Conservation (phyloP, 805 yeast genomes). For the Metschnikowia proteae region DNA sequence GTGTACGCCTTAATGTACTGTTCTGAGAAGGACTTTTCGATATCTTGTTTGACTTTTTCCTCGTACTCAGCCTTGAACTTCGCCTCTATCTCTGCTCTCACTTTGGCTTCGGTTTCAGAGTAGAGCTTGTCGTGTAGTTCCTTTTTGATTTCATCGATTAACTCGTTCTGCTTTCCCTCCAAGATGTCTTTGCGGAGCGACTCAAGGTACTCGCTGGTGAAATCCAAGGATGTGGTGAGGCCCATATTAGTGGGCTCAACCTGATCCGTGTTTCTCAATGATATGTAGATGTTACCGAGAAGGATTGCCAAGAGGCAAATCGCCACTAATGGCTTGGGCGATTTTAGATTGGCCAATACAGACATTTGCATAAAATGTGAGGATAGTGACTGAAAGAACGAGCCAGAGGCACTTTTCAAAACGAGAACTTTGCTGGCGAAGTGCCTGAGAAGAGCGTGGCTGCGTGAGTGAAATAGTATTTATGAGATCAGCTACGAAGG, state of each 20-base stretch:
- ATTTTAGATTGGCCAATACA: not conserved
- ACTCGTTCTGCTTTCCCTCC: slow-evolving; percentile 7
- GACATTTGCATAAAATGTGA: not conserved
- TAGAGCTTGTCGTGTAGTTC: slow-evolving; percentile 5
- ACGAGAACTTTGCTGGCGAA: no score
- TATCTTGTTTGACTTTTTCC: not conserved
- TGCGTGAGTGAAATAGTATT: no score
- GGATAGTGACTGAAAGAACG: no score
- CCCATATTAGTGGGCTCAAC: slow-evolving; percentile 5
- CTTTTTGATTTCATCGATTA: slow-evolving; percentile 5
- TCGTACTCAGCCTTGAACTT: not conserved
- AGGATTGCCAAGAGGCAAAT: not conserved
- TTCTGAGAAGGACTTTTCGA: slow-evolving; percentile 5
- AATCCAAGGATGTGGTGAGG: slow-evolving; percentile 7
- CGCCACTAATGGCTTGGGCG: not conserved
- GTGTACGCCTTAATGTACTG: not conserved
- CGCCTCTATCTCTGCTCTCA: not conserved
- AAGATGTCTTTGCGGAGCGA: slow-evolving; percentile 8
- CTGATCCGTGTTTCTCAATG: not conserved
- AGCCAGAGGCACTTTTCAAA: no score
- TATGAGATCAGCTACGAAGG: no score
- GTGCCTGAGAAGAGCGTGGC: no score
- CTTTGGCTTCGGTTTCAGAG: not conserved
- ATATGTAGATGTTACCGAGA: not conserved
- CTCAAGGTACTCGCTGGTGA: slow-evolving; percentile 7